Base-by-base conservation (phyloP, 495 filamentous ascomycete genomes). In the Trichoderma reesei region DNA sequence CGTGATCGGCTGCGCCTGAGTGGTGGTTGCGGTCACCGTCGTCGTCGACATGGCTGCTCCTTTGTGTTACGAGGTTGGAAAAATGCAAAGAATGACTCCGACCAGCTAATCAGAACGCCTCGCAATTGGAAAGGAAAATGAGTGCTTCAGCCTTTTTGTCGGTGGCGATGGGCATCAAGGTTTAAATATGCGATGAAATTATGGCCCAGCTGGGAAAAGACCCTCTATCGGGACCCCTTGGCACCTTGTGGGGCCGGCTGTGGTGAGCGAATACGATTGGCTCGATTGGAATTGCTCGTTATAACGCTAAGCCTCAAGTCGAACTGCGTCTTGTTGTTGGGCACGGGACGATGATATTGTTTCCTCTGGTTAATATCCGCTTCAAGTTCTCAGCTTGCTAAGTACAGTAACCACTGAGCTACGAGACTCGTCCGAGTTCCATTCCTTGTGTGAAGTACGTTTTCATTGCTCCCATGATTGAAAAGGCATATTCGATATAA, bases 1-100 rank as follows among this genome's bases (percentile, higher is more conserved):
- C 41, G 90, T 93, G 68, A 96, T 90, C 31, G 81, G 76, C 67
- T 72, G 73, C 18, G 73, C 67, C 34, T 71, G 72, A 26, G 74
- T 75, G 39, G 71, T 71, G 46, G 76, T 75, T 56, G 65, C 63
- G 18, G 34, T 39, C 34, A n/a, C n/a, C n/a, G n/a, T n/a, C n/a
- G 37, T 60, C 63, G 68, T 63, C 36, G 70, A 70, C 73, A 74
- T 77, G 34, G 46, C 46, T 41, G 39, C 18, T 31, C 10, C 10
- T 26, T 26, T 37, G 37, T 31, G 26, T 39, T 39, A 20, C 9
- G 33, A 39, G 4, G 14, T 1, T 5, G 10, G 10, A 20, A 61
- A 3, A 5, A 11, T n/a, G n/a, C 14, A 16, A 9, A n/a, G 34
- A 38, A 36, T 39, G 8, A 39, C 13, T 14, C 6, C 6, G 59